Evolutionary conservation across 306 rosid species (phyloP).

Genomic region (Ammopiptanthus mongolicus): DNA sequence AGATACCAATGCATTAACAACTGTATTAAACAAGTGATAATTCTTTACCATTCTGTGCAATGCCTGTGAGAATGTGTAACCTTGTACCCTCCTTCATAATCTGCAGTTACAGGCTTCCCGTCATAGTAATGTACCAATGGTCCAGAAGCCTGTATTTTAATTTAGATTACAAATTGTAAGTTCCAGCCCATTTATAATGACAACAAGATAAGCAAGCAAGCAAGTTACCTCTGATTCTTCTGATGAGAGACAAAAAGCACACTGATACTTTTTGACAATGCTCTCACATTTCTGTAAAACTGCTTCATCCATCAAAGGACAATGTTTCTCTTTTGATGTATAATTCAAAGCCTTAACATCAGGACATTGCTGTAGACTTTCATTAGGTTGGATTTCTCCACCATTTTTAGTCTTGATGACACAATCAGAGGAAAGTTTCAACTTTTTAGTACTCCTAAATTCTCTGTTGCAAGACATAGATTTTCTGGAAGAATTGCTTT

Average conservation of each 20-base stretch:
- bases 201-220: neutral
- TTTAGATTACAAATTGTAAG: neutral
- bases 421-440: conserved; percentile 25
- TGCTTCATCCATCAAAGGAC: conserved; percentile 22
- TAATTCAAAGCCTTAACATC: conserved; percentile 22
- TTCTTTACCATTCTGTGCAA: conserved; percentile 87
- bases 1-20: neutral
- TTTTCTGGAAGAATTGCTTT: conserved; percentile 22
- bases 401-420: neutral
- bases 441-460: conserved; percentile 30
- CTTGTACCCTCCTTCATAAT: conserved; percentile 48
- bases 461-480: conserved; percentile 24
- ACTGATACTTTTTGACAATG: conserved; percentile 28
- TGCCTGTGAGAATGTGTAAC: conserved; percentile 78
- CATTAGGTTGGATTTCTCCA: conserved; percentile 23
- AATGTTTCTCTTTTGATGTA: conserved; percentile 26
- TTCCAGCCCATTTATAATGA: neutral
- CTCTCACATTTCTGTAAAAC: conserved; percentile 49
- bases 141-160: conserved; percentile 66
- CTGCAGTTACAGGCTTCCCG: conserved; percentile 52
- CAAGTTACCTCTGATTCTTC: conserved; percentile 73
- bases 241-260: conserved; percentile 78
- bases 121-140: conserved; percentile 56
- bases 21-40: neutral
- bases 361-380: conserved; percentile 12